Base-by-base conservation (phyloP, 2,329 filamentous ascomycete species). In the Neofusicoccum parvum region DNA sequence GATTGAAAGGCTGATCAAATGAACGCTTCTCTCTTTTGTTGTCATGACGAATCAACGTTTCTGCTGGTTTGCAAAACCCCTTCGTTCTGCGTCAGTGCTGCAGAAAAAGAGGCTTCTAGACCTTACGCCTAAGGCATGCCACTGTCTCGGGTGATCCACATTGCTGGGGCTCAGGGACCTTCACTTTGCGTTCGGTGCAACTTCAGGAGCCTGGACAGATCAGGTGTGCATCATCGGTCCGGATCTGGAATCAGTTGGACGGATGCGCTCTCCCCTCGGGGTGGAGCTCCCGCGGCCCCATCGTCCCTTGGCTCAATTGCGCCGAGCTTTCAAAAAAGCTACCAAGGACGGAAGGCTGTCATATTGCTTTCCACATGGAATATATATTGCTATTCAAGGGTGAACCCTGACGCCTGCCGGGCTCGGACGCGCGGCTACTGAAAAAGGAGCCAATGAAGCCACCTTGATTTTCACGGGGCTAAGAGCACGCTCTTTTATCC, bases 1-100 rank as follows among this genome's bases (percentile, higher is more conserved):
- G 56, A 60, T 60, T 15, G 56, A 60, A 27, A 46, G 56, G 7
- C 32, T 60, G 27, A 60, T 60, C 14, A 9, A 60, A 37, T 48
- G 56, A 60, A 36, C 5, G 27, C 9, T 23, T 10, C 36, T 17
- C 41, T 43, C 20, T 17, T 43, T 20, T 48, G 11, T 23, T 23
- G 3, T 37, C 10, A 20, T 48, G 43, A 58, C 23, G 20, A 60
- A 20, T 34, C n/a, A 17, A 46, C 10, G 32, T 15, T 37, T 23
- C 27, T 45, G 14, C 39, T 45, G 5, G 17, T 27, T 41, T 6
- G 12, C 7, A 15, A 23, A n/a, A 1, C 1, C 6, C 5, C n/a
- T 15, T 17, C 32, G 5, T 37, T 51, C 23, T n/a, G 3, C 12
- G 15, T 4, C 12, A 51, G 27, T 15, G 14, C 15, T 34, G 32